These are phyloP conservation scores for Meredithiella fracta DNA, from an alignment of 2,329 filamentous ascomycete species.

Conservation along the genomic window DNA sequence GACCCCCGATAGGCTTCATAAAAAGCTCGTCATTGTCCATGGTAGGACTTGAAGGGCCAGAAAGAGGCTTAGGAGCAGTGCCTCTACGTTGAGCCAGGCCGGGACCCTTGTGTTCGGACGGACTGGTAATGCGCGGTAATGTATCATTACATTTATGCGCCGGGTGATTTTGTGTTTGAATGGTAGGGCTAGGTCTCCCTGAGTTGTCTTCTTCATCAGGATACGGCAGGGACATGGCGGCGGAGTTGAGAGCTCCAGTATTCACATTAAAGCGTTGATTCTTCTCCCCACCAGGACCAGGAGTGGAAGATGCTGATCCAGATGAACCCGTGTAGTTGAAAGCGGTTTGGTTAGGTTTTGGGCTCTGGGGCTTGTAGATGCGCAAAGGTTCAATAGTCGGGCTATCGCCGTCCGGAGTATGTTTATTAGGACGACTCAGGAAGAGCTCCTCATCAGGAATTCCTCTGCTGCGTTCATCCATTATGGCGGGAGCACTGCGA, in stretches of 20 bases:
- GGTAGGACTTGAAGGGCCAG: slow-evolving; percentile 65
- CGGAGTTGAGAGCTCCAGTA: slow-evolving; percentile 54
- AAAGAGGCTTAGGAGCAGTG: slow-evolving; percentile 64
- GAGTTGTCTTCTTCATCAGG: slow-evolving; percentile 50
- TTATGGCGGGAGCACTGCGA: neutral
- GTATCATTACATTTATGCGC: slow-evolving; percentile 33
- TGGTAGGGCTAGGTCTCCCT: slow-evolving; percentile 19
- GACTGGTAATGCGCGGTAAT: slow-evolving; percentile 36
- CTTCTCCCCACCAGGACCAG: slow-evolving; percentile 25
- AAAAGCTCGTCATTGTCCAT: slow-evolving; percentile 66
- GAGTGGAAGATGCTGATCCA: slow-evolving; percentile 23
- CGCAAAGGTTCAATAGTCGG: slow-evolving; percentile 70
- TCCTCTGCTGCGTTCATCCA: slow-evolving; percentile 41
- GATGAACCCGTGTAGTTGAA: slow-evolving; percentile 36
- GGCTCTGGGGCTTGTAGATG: slow-evolving; percentile 64
- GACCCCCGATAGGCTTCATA: slow-evolving; percentile 42
- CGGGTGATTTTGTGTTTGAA: slow-evolving; percentile 27
- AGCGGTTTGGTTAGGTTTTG: slow-evolving; percentile 25
- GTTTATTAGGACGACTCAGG: slow-evolving; percentile 39
- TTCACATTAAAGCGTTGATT: slow-evolving; percentile 49
- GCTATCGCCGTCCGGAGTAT: slow-evolving; percentile 40
- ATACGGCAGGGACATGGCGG: slow-evolving; percentile 47
- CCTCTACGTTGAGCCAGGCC: slow-evolving; percentile 68
- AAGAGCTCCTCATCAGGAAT: slow-evolving; percentile 72
- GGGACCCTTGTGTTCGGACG: slow-evolving; percentile 40